Percentiles rank a stretch among this genome's conserved stretches.
Evolutionary conservation across 139 green algal genomes (phyloP).

Genomic region (Pleodorina starrii): DNA sequence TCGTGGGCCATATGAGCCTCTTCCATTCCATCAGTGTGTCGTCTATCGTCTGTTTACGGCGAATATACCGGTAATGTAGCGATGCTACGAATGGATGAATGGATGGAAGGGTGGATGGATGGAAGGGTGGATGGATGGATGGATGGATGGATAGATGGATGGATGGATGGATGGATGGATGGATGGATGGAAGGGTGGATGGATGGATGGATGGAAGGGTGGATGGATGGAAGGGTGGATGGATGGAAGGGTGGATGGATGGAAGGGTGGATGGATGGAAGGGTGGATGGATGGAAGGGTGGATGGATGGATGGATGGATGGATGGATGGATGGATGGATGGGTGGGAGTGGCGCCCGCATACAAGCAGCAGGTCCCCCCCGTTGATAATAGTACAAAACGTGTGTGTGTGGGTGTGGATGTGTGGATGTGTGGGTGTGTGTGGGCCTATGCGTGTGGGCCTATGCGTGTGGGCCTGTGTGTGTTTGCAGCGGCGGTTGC

Average conservation of each 20-base stretch:
- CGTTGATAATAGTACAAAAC: not conserved
- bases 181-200: not conserved
- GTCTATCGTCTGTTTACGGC: too few relatives aligned
- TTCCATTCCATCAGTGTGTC: too few relatives aligned
- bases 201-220: not conserved
- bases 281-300: too few relatives aligned
- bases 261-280: not conserved
- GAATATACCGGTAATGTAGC: too few relatives aligned
- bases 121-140: not conserved
- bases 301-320: not conserved
- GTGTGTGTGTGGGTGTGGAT: not conserved
- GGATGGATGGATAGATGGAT: not conserved
- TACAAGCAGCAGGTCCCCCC: not conserved
- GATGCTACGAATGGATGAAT: not conserved
- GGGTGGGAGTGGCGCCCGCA: not conserved
- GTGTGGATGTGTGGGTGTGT: not conserved
- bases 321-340: not conserved
- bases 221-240: not conserved
- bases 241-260: not conserved
- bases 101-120: not conserved
- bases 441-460: not conserved
- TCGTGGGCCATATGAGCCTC: constrained; percentile 53
- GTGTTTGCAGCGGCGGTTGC: too few relatives aligned
- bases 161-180: too few relatives aligned
- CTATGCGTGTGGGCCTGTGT: not conserved